A percentile compares a stretch with the other conserved stretches of the same genome.
Evolutionary conservation across 768 basidiomycete species (phyloP).

Genomic region (Kondoa malvinella): DNA sequence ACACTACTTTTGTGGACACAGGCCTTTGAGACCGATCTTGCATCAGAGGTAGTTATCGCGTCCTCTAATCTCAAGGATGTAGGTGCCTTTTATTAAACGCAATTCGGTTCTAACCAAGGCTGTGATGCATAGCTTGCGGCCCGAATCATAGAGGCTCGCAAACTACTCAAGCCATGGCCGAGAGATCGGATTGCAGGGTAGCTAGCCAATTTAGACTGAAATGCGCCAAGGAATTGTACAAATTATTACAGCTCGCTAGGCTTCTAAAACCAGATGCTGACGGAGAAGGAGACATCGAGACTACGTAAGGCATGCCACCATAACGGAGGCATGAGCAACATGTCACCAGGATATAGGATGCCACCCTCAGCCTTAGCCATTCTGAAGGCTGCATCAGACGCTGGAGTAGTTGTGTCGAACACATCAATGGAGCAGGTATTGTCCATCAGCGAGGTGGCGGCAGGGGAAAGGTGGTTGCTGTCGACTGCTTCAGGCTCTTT

Average conservation of each 20-base stretch:
- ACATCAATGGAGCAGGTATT: conserved; percentile 78
- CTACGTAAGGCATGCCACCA: conserved; percentile 64
- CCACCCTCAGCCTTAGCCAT: conserved; percentile 44
- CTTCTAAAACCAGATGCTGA: conserved; percentile 28
- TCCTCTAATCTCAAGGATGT: conserved; percentile 56
- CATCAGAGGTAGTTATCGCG: conserved; percentile 73
- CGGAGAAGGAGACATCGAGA: conserved; percentile 23
- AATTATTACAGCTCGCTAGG: too few relatives aligned
- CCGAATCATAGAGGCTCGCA: too few relatives aligned
- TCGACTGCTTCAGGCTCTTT: conserved; percentile 7
- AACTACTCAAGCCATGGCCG: too few relatives aligned
- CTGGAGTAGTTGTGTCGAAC: conserved; percentile 34
- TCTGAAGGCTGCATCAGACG: not conserved
- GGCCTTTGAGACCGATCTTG: conserved; percentile 74
- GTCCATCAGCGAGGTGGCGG: conserved; percentile 39
- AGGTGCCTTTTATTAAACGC: not conserved
- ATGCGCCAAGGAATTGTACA: too few relatives aligned
- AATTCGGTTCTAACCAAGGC: not conserved
- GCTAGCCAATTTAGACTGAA: too few relatives aligned
- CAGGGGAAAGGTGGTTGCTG: not conserved
- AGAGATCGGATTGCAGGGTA: too few relatives aligned
- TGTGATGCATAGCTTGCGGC: too few relatives aligned
- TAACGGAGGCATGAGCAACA: conserved; percentile 65
- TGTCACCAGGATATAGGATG: conserved; percentile 61
- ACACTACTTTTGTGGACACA: conserved; percentile 26